Percentiles rank a stretch among this genome's conserved stretches.
Conservation (phyloP, 2,329 filamentous ascomycete species). For the Alternaria alternata region DNA sequence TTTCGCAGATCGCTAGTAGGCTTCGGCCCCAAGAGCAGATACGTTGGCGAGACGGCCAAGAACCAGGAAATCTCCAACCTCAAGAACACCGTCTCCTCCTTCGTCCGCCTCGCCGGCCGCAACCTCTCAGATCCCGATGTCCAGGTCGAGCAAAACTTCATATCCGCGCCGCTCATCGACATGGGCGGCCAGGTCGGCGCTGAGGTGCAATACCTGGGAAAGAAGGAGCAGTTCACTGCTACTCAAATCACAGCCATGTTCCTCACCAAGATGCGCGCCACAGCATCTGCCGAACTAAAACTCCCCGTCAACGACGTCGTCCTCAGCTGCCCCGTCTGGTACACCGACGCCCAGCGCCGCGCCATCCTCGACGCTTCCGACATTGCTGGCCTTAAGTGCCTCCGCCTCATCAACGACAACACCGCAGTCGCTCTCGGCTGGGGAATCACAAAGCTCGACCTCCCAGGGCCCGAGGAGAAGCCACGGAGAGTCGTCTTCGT, state of each 20-base stretch:
- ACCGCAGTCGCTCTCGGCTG: constrained; percentile 95
- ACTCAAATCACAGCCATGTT: constrained; percentile 96
- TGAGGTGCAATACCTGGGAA: constrained; percentile 90
- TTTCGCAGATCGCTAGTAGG: constrained; percentile 78
- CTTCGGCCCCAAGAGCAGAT: constrained; percentile 92
- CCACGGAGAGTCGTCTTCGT: constrained; percentile 89
- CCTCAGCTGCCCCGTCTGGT: constrained; percentile 95
- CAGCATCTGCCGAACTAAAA: constrained; percentile 84
- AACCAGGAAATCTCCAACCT: constrained; percentile 99
- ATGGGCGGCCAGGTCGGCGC: constrained; percentile 93
- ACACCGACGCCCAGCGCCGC: constrained; percentile 92
- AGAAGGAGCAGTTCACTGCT: constrained; percentile 95
- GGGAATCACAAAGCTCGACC: constrained; percentile 96
- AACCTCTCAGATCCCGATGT: constrained; percentile 89
- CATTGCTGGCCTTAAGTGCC: constrained; percentile 89
- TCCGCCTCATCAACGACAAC: constrained; percentile 97
- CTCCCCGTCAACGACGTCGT: constrained; percentile 92
- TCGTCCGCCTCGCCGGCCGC: constrained; percentile 93
- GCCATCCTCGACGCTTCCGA: constrained; percentile 90
- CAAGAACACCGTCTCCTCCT: constrained; percentile 94
- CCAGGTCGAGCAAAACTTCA: constrained; percentile 88
- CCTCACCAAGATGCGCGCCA: constrained; percentile 92
- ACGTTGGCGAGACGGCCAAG: constrained; percentile 94
- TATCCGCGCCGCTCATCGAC: constrained; percentile 86
- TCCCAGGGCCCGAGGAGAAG: constrained; percentile 88